Percentiles rank a stretch among this genome's conserved stretches.
Evolutionary conservation across 164 flowering plant species (phyloP).

Genomic region (Taxillus chinensis): DNA sequence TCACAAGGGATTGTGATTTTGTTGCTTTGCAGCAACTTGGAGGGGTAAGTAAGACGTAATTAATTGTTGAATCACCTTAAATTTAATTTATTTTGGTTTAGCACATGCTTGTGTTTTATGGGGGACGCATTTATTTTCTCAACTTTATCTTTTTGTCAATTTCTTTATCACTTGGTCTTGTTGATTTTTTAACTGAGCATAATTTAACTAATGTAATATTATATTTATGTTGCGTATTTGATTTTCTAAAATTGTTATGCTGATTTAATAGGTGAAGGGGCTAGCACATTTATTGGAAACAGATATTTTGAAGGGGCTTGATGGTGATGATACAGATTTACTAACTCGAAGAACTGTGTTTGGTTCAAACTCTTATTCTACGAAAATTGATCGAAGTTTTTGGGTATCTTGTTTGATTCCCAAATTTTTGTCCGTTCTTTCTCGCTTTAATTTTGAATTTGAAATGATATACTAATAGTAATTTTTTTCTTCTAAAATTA

Average conservation of each 20-base stretch:
- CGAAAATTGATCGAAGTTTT: constrained; percentile 76
- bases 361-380: constrained; percentile 91
- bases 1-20: constrained; percentile 57
- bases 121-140: too few species aligned
- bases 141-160: too few species aligned
- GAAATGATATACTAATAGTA: background rate
- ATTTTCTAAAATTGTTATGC: too few species aligned
- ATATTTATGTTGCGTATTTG: too few species aligned
- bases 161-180: too few species aligned
- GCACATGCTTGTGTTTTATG: too few species aligned
- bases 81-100: too few species aligned
- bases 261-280: constrained; percentile 45
- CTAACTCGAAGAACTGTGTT: constrained; percentile 49
- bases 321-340: constrained; percentile 63
- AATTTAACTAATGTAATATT: too few species aligned
- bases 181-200: too few species aligned
- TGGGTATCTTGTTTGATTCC: constrained; percentile 33
- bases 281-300: constrained; percentile 53
- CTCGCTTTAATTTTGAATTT: background rate
- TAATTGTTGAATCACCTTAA: too few species aligned
- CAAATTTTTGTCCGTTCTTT: background rate
- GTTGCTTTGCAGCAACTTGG: constrained; percentile 49
- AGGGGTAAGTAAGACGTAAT: constrained; percentile 48
- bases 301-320: constrained; percentile 60
- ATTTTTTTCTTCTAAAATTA: background rate